Conservation (phyloP, 495 filamentous ascomycete species). For the Lasiosphaeria miniovina region DNA sequence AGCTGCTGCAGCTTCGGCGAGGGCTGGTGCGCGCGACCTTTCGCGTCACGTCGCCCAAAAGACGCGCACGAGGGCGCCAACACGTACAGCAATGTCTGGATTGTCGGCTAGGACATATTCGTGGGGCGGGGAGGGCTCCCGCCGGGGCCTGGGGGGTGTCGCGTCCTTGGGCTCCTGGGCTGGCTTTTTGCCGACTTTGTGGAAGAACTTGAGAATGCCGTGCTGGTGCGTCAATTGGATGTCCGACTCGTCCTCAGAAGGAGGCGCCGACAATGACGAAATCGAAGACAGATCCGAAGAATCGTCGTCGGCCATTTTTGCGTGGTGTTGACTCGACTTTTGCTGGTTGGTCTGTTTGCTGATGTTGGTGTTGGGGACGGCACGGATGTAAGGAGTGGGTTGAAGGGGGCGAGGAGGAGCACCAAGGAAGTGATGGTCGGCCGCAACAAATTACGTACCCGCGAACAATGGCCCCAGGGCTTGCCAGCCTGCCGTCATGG, state of each 20-base stretch:
- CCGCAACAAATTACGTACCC: conserved; percentile 37
- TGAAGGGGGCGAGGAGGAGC: conserved; percentile 21
- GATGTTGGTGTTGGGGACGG: conserved; percentile 15
- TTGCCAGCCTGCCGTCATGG: conserved; percentile 16
- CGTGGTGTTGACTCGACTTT: conserved; percentile 7
- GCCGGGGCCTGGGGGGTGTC: conserved; percentile 68
- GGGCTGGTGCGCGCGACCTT: conserved; percentile 36
- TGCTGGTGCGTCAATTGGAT: conserved; percentile 46
- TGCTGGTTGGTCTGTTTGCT: conserved; percentile 17
- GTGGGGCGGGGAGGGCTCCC: conserved; percentile 81
- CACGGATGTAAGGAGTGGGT: conserved; percentile 11
- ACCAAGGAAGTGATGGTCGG: conserved; percentile 25
- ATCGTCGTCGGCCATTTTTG: conserved; percentile 51
- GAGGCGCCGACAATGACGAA: conserved; percentile 50
- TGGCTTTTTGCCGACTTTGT: conserved; percentile 44
- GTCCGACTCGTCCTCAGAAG: conserved; percentile 52
- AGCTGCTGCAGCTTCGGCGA: conserved; percentile 32
- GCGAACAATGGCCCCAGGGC: conserved; percentile 25
- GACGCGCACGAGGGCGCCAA: conserved; percentile 26
- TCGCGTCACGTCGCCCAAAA: conserved; percentile 34
- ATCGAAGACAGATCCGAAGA: conserved; percentile 55
- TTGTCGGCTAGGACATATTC: conserved; percentile 87
- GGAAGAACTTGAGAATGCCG: conserved; percentile 58
- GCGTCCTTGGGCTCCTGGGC: conserved; percentile 38
- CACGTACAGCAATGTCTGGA: conserved; percentile 79